A percentile compares a stretch with the other conserved stretches of the same genome.
Conservation (phyloP, 768 basidiomycete genomes). For the Lentinula detonsa region DNA sequence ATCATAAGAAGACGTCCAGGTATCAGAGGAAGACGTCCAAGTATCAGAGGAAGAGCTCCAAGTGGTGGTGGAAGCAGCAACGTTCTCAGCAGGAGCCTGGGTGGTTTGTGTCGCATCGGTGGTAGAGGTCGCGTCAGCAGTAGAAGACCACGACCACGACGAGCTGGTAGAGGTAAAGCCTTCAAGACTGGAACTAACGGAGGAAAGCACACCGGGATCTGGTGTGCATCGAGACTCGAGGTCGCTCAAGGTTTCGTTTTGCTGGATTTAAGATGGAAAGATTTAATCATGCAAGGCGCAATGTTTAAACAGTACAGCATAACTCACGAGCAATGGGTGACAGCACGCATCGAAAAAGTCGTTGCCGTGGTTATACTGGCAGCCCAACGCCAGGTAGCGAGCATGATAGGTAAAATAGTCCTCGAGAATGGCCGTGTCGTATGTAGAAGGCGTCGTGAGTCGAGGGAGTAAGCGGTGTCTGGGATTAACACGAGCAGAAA, state of each 20-base stretch:
- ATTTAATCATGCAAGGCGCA: conserved; percentile 1
- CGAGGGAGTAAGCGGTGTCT: conserved; percentile 29
- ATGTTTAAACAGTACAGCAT: background rate
- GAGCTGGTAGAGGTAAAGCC: conserved; percentile 18
- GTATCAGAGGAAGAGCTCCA: conserved; percentile 2
- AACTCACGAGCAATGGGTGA: conserved; percentile 57
- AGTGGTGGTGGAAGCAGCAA: background rate
- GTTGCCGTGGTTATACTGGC: conserved; percentile 40
- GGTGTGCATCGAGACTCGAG: conserved; percentile 38
- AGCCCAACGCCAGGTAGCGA: conserved; percentile 55
- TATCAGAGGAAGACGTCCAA: conserved; percentile 11
- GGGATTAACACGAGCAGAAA: conserved; percentile 29
- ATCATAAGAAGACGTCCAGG: conserved; percentile 1
- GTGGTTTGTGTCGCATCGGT: conserved; percentile 26
- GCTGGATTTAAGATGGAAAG: background rate
- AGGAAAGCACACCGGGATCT: conserved; percentile 48
- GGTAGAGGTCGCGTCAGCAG: conserved; percentile 17
- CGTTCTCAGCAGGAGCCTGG: conserved; percentile 15
- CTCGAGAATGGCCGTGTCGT: conserved; percentile 41
- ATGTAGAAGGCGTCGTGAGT: conserved; percentile 21
- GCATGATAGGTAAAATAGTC: conserved; percentile 51
- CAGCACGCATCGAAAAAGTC: conserved; percentile 65
- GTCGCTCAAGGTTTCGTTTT: conserved; percentile 28
- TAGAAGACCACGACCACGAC: conserved; percentile 15
- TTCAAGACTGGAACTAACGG: conserved; percentile 14